Percentiles rank a stretch among this genome's conserved stretches.
Conservation (phyloP, 2,329 filamentous ascomycete genomes). For the Cladobotryum mycophilum region DNA sequence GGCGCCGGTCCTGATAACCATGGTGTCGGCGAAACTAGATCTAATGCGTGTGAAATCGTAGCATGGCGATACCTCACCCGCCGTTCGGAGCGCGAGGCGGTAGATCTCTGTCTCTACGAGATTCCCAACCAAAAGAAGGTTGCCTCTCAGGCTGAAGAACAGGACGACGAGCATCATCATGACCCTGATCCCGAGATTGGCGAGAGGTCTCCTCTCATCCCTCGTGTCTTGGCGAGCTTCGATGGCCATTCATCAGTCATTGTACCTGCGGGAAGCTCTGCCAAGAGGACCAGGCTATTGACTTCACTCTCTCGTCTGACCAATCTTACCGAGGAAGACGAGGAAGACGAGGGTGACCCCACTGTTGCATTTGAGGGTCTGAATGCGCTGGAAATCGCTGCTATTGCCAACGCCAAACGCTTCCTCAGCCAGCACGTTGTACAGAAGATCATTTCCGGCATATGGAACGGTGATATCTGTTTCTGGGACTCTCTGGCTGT, state of each 20-base stretch:
- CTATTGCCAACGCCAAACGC: slow-evolving; percentile 73
- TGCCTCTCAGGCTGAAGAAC: slow-evolving; percentile 5
- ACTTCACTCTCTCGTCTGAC: slow-evolving; percentile 52
- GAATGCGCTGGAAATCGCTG: slow-evolving; percentile 82
- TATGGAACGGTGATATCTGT: slow-evolving; percentile 81
- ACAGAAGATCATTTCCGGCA: slow-evolving; percentile 75
- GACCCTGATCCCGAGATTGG: slow-evolving; percentile 36
- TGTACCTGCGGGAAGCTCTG: slow-evolving; percentile 31
- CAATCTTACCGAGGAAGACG: slow-evolving; percentile 28
- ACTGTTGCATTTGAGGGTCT: slow-evolving; percentile 69
- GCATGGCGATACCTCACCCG: slow-evolving; percentile 72
- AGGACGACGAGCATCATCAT: slow-evolving; percentile 6
- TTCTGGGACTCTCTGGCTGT: slow-evolving; percentile 79
- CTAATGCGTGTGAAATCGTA: slow-evolving; percentile 72
- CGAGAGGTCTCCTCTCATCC: slow-evolving; percentile 43
- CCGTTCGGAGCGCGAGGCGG: slow-evolving; percentile 64
- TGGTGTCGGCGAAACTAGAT: slow-evolving; percentile 61
- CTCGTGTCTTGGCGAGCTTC: slow-evolving; percentile 24
- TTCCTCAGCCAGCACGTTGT: slow-evolving; percentile 76
- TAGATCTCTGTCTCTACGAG: slow-evolving; percentile 69
- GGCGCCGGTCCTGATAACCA: slow-evolving; percentile 56
- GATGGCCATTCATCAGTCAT: slow-evolving; percentile 16
- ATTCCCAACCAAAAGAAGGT: slow-evolving; percentile 44
- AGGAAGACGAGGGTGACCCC: slow-evolving; percentile 50
- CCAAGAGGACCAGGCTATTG: slow-evolving; percentile 43